These are phyloP conservation scores for Mycena polygramma DNA, from an alignment of 768 basidiomycete genomes.

Conservation along the genomic window DNA sequence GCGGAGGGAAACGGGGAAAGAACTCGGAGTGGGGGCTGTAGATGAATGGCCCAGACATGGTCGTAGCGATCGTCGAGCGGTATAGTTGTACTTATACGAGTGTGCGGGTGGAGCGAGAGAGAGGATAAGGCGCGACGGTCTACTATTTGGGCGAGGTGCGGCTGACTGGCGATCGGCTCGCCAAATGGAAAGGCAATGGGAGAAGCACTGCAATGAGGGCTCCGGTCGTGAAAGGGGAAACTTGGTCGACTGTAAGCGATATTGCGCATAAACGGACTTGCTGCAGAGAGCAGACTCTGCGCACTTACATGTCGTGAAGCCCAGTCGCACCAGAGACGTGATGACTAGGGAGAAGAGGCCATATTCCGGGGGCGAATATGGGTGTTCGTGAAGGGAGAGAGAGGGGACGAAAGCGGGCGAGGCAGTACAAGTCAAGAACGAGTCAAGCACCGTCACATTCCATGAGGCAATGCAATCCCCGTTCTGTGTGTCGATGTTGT, in stretches of 20 bases:
- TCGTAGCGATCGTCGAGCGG: slow-evolving; percentile 28
- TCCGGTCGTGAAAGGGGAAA: slow-evolving; percentile 19
- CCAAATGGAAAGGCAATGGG: slow-evolving; percentile 10
- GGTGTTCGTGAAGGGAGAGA: slow-evolving; percentile 7
- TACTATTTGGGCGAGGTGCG: slow-evolving; percentile 32
- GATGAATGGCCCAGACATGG: slow-evolving; percentile 58
- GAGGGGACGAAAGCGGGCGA: not conserved
- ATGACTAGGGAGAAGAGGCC: slow-evolving; percentile 18
- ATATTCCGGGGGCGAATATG: not conserved
- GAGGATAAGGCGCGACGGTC: not conserved
- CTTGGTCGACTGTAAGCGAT: slow-evolving; percentile 8
- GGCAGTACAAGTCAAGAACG: slow-evolving; percentile 20
- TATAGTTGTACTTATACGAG: slow-evolving; percentile 29
- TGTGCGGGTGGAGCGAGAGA: slow-evolving; percentile 13
- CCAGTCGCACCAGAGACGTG: not conserved
- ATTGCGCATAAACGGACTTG: slow-evolving; percentile 25
- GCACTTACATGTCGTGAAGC: slow-evolving; percentile 15
- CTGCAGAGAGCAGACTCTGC: not conserved
- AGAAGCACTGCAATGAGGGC: slow-evolving; percentile 19
- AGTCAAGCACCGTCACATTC: not conserved
- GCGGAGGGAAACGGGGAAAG: slow-evolving; percentile 49
- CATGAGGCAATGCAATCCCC: not conserved
- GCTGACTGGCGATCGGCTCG: slow-evolving; percentile 26
- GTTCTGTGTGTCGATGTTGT: not conserved
- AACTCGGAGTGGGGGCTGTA: slow-evolving; percentile 56